Evolutionary conservation across 768 basidiomycete species (phyloP), one percentile per base, ranked within the genome.

Genomic region (Auriculariales sp.): DNA sequence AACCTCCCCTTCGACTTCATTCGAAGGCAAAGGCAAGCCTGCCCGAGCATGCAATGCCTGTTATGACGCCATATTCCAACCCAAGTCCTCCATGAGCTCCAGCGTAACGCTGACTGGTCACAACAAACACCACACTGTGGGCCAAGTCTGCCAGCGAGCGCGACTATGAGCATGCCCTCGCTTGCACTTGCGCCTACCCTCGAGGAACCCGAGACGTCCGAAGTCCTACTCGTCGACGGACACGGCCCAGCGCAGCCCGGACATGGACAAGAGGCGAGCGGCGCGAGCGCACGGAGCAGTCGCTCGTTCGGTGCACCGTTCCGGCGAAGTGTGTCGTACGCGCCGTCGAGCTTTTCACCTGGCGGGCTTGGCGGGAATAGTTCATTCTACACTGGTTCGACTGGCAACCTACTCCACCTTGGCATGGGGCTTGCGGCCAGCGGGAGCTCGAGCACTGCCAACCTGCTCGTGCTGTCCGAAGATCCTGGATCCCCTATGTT

Each of bases 1-100:
- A n/a, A n/a, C n/a, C n/a, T n/a, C n/a, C n/a, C n/a, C n/a, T n/a
- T n/a, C n/a, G n/a, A n/a, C n/a, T n/a, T n/a, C n/a, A n/a, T n/a
- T n/a, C n/a, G n/a, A 76, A 49, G 66, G 70, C 17, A 62, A 44
- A 58, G 64, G 61, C 68, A 77, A 83, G 58, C 70, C 84, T 32
- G 82, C 86, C 1, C 74, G 91, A 3, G 81, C 89, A 5, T 94
- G 91, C 61, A 80, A 87, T 49, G 74, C 81, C 1, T 94, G 91
- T 63, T 94, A 82, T 57, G 84, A 88, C 54, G 75, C 81, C 11
- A 83, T 92, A 14, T 94, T 94, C 39, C 39, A 44, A 19, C 39
- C 39, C 31, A 32, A 7, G 9, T 32, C 31, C 31, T 32, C 31
- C 9, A 32, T 15, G 31, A 32, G 15, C 31, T 15, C 31, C 31